These are phyloP conservation scores for Leccinum subgranulosum DNA, from an alignment of 768 basidiomycete genomes.

Conservation along the genomic window DNA sequence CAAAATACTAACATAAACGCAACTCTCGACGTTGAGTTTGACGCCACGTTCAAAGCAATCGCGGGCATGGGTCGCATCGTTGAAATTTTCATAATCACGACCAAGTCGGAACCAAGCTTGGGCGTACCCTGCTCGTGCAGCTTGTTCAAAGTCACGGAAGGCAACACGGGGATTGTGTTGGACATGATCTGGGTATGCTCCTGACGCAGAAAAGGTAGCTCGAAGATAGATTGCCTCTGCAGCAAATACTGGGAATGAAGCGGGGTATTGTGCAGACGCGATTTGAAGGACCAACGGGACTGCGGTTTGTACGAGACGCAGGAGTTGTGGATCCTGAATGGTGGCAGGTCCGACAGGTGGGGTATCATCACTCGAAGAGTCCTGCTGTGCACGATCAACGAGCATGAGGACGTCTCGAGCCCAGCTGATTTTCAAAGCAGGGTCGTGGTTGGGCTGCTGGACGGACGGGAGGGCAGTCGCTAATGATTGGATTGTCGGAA, in stretches of 20 bases:
- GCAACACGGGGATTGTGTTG: constrained; percentile 70
- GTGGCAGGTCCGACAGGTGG: constrained; percentile 47
- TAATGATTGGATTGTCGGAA: constrained; percentile 65
- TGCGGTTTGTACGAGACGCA: constrained; percentile 59
- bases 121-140: constrained; percentile 72
- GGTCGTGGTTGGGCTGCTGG: constrained; percentile 55
- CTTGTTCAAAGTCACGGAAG: constrained; percentile 86
- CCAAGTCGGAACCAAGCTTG: constrained; percentile 93
- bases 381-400: constrained; percentile 52
- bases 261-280: constrained; percentile 35
- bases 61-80: constrained; percentile 66
- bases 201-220: constrained; percentile 70
- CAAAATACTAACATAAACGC: constrained; percentile 62
- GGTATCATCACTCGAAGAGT: constrained; percentile 37
- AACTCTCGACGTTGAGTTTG: constrained; percentile 70
- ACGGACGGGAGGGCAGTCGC: constrained; percentile 47
- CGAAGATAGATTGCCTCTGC: constrained; percentile 77
- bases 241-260: constrained; percentile 40
- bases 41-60: constrained; percentile 88
- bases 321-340: constrained; percentile 58
- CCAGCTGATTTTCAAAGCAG: constrained; percentile 69
- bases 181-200: constrained; percentile 64
- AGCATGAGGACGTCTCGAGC: constrained; percentile 79
- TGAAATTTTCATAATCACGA: constrained; percentile 87
- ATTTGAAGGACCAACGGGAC: constrained; percentile 63